These are phyloP conservation scores for Dictyostelium firmibasis DNA, from an alignment of 78 protist genomes.

Conservation along the genomic window DNA sequence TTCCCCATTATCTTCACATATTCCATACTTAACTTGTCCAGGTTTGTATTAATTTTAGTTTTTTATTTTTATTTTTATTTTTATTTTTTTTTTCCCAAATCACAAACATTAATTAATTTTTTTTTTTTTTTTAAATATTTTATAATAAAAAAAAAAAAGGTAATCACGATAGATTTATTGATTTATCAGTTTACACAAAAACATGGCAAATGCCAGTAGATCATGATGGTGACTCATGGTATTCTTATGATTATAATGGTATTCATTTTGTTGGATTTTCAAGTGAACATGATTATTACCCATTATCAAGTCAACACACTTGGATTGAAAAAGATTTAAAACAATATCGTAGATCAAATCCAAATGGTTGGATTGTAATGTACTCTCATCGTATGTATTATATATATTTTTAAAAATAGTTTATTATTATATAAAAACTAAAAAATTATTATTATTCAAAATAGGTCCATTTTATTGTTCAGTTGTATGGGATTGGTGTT, in stretches of 20 bases:
- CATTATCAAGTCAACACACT: neutral
- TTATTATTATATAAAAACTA: no score
- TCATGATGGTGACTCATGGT: conserved; percentile 9
- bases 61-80: neutral
- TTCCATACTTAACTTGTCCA: conserved; percentile 14
- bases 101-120: no score
- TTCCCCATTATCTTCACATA: neutral
- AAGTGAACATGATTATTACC: conserved; percentile 12
- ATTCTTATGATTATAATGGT: conserved; percentile 37
- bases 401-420: no score
- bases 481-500: conserved; percentile 37
- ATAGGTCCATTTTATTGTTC: conserved; percentile 17
- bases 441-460: no score
- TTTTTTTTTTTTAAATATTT: no score
- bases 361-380: conserved; percentile 45
- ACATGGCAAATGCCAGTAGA: conserved; percentile 37
- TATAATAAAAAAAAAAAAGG: neutral
- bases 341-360: conserved; percentile 15
- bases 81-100: no score
- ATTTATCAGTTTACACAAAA: conserved; percentile 19
- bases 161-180: conserved; percentile 26
- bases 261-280: conserved; percentile 28
- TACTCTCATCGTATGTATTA: conserved; percentile 41
- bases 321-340: conserved; percentile 46
- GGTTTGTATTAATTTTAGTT: neutral